Conservation (phyloP, 805 yeast genomes). For the Schwanniomyces vanrijiae region DNA sequence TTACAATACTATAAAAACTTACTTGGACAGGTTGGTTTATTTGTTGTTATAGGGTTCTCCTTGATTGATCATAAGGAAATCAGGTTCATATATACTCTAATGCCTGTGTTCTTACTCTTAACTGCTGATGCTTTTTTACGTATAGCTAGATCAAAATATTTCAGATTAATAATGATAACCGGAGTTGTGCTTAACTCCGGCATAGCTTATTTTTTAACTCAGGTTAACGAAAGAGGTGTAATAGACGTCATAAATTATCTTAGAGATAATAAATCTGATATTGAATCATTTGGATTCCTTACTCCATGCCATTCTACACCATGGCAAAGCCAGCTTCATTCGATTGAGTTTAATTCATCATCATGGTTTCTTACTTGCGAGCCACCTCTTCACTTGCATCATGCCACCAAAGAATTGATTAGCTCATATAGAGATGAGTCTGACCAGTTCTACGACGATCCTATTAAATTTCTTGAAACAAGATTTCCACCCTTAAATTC, state of each 20-base stretch:
- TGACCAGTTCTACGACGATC: slow-evolving; percentile 74
- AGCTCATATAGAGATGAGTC: slow-evolving; percentile 76
- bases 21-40: slow-evolving; percentile 24
- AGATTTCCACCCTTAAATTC: slow-evolving; percentile 45
- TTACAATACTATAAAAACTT: slow-evolving; percentile 11
- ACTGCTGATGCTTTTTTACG: slow-evolving; percentile 41
- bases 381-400: slow-evolving; percentile 64
- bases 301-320: slow-evolving; percentile 99
- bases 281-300: slow-evolving; percentile 68
- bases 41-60: slow-evolving; percentile 61
- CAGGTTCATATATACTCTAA: slow-evolving; percentile 81
- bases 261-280: slow-evolving; percentile 31
- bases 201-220: slow-evolving; percentile 53
- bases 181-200: slow-evolving; percentile 31
- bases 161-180: slow-evolving; percentile 13
- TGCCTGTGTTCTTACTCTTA: slow-evolving; percentile 65
- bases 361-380: slow-evolving; percentile 88
- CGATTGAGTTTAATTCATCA: slow-evolving; percentile 35
- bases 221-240: slow-evolving; percentile 85
- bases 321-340: slow-evolving; percentile 81
- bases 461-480: slow-evolving; percentile 51
- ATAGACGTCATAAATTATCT: slow-evolving; percentile 62
- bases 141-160: slow-evolving; percentile 2
- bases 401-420: slow-evolving; percentile 22
- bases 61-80: slow-evolving; percentile 82